Percentiles rank a stretch among this genome's conserved stretches.
These are phyloP conservation scores for Neoascochyta sp. DNA, from an alignment of 2,329 filamentous ascomycete genomes.

Conservation along the genomic window DNA sequence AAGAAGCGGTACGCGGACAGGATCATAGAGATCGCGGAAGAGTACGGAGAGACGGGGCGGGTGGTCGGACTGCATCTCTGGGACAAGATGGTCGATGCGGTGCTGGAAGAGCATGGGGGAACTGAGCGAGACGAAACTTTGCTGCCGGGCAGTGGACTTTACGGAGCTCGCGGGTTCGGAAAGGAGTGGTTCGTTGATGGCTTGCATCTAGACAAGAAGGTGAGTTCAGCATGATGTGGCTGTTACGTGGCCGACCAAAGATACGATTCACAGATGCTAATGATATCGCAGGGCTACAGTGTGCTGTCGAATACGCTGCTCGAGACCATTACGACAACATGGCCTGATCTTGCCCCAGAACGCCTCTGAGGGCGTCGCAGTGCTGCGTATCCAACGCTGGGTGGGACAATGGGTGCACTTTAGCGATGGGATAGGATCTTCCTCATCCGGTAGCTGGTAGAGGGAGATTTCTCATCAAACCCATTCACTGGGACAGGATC, in stretches of 20 bases:
- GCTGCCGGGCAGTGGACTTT: constrained; percentile 37
- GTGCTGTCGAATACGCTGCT: constrained; percentile 24
- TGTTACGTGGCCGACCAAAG: background rate
- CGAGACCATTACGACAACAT: constrained; percentile 20
- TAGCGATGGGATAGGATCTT: too few species aligned
- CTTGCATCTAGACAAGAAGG: constrained; percentile 35
- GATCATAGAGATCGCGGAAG: constrained; percentile 35
- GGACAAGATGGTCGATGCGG: constrained; percentile 25
- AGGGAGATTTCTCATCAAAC: too few species aligned
- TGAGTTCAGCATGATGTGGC: constrained; percentile 11
- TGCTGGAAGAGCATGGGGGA: constrained; percentile 20
- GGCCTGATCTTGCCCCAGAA: constrained; percentile 32
- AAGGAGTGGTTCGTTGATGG: constrained; percentile 39
- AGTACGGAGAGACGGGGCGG: constrained; percentile 31
- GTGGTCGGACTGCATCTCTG: constrained; percentile 37
- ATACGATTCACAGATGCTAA: too few species aligned
- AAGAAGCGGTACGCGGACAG: constrained; percentile 40
- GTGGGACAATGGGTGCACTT: too few species aligned
- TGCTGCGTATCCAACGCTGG: too few species aligned
- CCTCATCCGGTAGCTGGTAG: too few species aligned
- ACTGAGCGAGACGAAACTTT: constrained; percentile 26
- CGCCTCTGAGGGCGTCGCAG: constrained; percentile 6
- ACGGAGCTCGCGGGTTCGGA: constrained; percentile 28
- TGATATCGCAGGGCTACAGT: too few species aligned
- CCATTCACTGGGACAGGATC: too few species aligned